Base-by-base conservation (phyloP, 805 yeast species). In the Lachancea fermentati region DNA sequence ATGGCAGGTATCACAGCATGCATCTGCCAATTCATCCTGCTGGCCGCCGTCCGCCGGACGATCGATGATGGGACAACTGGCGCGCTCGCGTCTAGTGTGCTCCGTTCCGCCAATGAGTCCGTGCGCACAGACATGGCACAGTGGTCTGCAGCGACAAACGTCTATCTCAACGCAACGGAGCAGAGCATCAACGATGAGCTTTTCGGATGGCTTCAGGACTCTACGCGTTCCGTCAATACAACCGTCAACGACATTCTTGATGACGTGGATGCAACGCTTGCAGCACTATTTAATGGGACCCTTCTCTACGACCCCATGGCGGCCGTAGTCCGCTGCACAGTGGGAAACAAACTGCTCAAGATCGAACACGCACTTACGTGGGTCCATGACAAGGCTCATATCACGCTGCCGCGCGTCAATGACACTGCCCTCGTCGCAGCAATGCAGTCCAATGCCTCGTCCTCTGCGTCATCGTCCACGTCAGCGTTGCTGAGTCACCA, bases 351-450 rank as follows among this genome's bases (percentile, higher is more conserved):
- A 52, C 58, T 91, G 5, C 69, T 68, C 11, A 68, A 72, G 16
- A 66, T 87, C 2, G 84, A 84, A 47, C 55, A 73, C 22, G 97
- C 94, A 0, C 62, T 89, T 40, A 73, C 79, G 2, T 93, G 97
- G 97, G 65, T 88, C 1, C 69, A 81, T 49, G 66, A 80, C 26
- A 68, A 84, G 46, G 69, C 88, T 2, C 68, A 76, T 12, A 61
- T 88, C 2, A 48, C 65, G 1, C 55, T 86, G 1, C 95, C 95
- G 0, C 50, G 67, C 31, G 59, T 80, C 12, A 66, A 66, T 34
- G 58, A 57, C 8, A 45, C 56, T 4, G 63, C 63, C 17, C 39
- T 70, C 2, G 32, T 53, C 5, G 30, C 45, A 22, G 52, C 51
- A 2, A 16, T 62, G 14, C 31, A 31, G 4, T 15, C 32, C 7